A percentile compares a stretch with the other conserved stretches of the same genome.
phyloP scores from a whole-genome alignment of 2,329 filamentous ascomycete genomes.

The Verticillium zaregamsianum region DNA sequence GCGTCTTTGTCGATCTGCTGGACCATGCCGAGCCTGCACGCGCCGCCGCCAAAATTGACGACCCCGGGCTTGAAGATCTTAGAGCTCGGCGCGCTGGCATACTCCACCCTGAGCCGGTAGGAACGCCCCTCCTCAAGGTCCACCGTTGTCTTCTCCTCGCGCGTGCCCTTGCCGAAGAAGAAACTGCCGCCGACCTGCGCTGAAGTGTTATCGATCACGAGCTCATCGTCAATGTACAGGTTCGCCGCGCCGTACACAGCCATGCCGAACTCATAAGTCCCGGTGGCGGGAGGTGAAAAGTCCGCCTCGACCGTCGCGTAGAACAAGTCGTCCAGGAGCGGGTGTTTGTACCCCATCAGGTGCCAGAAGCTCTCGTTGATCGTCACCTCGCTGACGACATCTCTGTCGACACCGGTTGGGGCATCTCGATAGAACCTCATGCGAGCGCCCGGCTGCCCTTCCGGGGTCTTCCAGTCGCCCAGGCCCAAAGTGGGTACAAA shows the following conservation, averaged over 20 bases:
- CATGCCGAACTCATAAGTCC: slow-evolving; percentile 57
- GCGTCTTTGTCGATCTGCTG: slow-evolving; percentile 43
- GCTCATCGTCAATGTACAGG: slow-evolving; percentile 55
- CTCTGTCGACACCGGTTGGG: slow-evolving; percentile 1
- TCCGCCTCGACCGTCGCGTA: not conserved
- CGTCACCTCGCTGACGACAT: slow-evolving; percentile 9
- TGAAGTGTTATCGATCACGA: slow-evolving; percentile 62
- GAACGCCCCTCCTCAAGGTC: slow-evolving; percentile 52
- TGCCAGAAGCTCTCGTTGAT: slow-evolving; percentile 13
- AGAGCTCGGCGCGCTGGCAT: slow-evolving; percentile 52
- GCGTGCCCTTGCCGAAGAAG: slow-evolving; percentile 62
- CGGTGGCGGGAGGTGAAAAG: slow-evolving; percentile 7
- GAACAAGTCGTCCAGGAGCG: not conserved
- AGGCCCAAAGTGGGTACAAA: slow-evolving; percentile 39
- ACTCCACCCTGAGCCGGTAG: slow-evolving; percentile 56
- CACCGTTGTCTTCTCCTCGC: slow-evolving; percentile 56
- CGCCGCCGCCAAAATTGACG: not conserved
- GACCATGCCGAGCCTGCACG: not conserved
- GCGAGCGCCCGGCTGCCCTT: not conserved
- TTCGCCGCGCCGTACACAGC: slow-evolving; percentile 61
- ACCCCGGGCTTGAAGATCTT: slow-evolving; percentile 26
- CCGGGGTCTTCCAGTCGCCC: slow-evolving; percentile 13
- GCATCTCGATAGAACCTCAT: slow-evolving; percentile 18
- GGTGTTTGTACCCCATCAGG: not conserved
- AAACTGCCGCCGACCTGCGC: slow-evolving; percentile 56